Evolutionary conservation across 1,139 yeast species (phyloP).

Genomic region (Kluyveromyces sp.): DNA sequence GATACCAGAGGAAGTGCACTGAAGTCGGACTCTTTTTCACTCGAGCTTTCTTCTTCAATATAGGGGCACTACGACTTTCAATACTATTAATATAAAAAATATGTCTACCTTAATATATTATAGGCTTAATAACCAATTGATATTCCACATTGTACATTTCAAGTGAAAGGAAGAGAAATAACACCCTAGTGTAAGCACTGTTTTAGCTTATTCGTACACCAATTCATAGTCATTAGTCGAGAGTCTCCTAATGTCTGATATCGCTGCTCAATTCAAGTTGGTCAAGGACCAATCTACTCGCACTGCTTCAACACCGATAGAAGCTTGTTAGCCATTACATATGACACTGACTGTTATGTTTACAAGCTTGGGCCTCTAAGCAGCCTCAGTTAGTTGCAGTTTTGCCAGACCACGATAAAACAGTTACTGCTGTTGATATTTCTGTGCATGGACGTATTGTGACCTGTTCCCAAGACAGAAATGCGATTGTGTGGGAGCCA

Average conservation of each 20-base stretch:
- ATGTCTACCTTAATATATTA: too few species aligned
- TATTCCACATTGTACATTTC: too few species aligned
- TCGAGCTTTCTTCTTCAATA: too few species aligned
- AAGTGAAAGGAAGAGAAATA: background rate
- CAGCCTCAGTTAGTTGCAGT: slow-evolving; percentile 43
- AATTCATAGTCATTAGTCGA: slow-evolving; percentile 20
- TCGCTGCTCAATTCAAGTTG: slow-evolving; percentile 43
- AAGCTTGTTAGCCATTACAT: slow-evolving; percentile 69
- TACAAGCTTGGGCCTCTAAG: slow-evolving; percentile 49
- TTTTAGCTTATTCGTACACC: too few species aligned
- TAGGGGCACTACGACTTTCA: too few species aligned
- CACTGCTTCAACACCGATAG: slow-evolving; percentile 77
- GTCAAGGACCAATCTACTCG: slow-evolving; percentile 84
- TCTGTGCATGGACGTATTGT: slow-evolving; percentile 85
- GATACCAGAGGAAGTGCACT: too few species aligned
- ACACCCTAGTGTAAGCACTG: background rate
- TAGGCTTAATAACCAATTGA: background rate
- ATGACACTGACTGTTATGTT: slow-evolving; percentile 67
- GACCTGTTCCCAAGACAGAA: slow-evolving; percentile 96
- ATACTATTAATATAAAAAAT: too few species aligned
- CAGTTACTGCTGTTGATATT: slow-evolving; percentile 91
- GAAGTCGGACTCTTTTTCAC: too few species aligned
- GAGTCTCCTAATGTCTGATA: slow-evolving; percentile 32
- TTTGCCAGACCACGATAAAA: slow-evolving; percentile 82
- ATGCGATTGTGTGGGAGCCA: slow-evolving; percentile 94